Evolutionary conservation across 148 eudicot species (phyloP).

Genomic region (Camellia lanceoleosa): DNA sequence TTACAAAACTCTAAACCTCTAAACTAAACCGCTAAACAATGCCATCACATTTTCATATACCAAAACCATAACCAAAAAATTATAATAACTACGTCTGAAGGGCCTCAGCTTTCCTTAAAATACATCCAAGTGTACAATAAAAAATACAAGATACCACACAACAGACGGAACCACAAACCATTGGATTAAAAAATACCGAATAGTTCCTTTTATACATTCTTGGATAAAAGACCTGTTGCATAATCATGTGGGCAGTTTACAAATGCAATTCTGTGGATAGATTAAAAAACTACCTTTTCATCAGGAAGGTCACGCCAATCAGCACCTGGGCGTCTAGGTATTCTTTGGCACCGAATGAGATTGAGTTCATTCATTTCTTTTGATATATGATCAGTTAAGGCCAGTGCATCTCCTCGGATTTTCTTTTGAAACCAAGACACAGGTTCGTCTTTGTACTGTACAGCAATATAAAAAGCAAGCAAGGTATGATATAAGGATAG

Average conservation of each 20-base stretch:
- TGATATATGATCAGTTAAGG: constrained; percentile 71
- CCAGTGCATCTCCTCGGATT: constrained; percentile 56
- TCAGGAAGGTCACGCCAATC: constrained; percentile 99
- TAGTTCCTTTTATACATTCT: background rate
- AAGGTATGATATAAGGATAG: constrained; percentile 1
- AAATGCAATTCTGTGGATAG: background rate
- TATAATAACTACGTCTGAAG: no score
- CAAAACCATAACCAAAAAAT: no score
- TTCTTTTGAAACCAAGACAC: constrained; percentile 91
- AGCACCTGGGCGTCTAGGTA: constrained; percentile 85
- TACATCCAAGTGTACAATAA: background rate
- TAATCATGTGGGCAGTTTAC: background rate
- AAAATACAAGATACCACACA: background rate
- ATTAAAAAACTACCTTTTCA: constrained; percentile 61
- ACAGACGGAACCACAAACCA: background rate
- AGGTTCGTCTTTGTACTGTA: constrained; percentile 79
- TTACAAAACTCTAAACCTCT: no score
- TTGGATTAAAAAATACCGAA: background rate
- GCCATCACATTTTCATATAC: no score
- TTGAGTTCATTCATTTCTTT: constrained; percentile 93
- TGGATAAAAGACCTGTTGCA: background rate
- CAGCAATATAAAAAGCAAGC: constrained; percentile 9
- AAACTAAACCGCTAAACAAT: no score
- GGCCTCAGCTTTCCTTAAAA: no score
- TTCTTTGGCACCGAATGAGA: constrained; percentile 79